Evolutionary conservation across 306 rosid genomes (phyloP).

Genomic region (Sophora flavescens): DNA sequence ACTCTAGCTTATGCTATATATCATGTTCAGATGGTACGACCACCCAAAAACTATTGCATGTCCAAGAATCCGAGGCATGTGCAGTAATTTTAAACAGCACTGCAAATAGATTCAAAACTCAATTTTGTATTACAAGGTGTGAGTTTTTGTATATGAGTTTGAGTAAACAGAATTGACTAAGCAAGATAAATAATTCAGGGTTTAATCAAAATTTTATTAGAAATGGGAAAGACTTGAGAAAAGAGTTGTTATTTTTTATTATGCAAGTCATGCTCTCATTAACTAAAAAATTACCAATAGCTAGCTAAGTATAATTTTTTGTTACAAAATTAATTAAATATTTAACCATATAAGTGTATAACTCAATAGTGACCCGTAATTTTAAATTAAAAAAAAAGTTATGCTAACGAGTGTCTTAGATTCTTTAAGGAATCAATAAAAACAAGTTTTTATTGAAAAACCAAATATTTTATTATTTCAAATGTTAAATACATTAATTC

Average conservation of each 20-base stretch:
- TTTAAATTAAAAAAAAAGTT: too few relatives aligned
- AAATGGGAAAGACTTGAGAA: too few relatives aligned
- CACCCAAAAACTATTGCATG: constrained; percentile 8
- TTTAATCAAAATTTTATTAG: neutral
- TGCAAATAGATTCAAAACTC: constrained; percentile 7
- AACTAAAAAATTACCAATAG: too few relatives aligned
- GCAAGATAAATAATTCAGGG: neutral
- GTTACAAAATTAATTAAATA: neutral
- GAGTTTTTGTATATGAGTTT: neutral
- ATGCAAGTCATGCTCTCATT: neutral
- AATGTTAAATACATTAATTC: too few relatives aligned
- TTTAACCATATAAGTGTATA: too few relatives aligned
- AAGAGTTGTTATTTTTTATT: too few relatives aligned
- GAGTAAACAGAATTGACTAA: constrained; percentile 25
- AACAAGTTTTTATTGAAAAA: too few relatives aligned
- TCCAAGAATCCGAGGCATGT: constrained; percentile 2
- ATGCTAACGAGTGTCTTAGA: too few relatives aligned
- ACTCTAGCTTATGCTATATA: constrained; percentile 7
- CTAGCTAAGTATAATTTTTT: too few relatives aligned
- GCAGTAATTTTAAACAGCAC: constrained; percentile 5
- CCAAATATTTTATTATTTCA: too few relatives aligned
- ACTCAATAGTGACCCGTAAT: too few relatives aligned
- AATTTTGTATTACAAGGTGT: neutral
- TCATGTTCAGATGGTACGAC: constrained; percentile 34
- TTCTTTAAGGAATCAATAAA: too few relatives aligned